Base-by-base conservation (phyloP, 2,329 filamentous ascomycete species). In the Fusarium sp. region DNA sequence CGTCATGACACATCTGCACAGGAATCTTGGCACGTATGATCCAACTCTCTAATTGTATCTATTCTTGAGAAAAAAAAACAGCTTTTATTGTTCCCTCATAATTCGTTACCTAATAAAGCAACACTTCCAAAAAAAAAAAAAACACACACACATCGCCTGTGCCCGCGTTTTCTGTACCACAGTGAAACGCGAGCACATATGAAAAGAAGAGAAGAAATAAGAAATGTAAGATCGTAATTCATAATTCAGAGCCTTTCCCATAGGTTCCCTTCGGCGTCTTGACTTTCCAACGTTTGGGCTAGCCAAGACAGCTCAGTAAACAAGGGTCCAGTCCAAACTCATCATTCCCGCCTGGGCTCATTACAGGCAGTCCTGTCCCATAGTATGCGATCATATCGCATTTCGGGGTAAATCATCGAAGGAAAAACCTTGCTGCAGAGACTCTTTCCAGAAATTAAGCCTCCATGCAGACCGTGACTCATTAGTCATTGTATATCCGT, bases 401-500 rank as follows among this genome's bases (percentile, higher is more conserved):
- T 76, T 69, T 78, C 71, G 66, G 73, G 79, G 69, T 68, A 69
- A 57, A 72, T 69, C 66, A 67, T 67, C 72, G 70, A 73, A 75
- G 60, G 55, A 63, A 72, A 77, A 74, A 69, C 59, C 52, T 70
- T 62, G 64, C 63, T 77, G 75, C 67, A 70, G 63, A 68, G 64
- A 71, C 55, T 75, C 67, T 73, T 68, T 67, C 62, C 60, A 71
- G 62, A 60, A 73, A 76, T 81, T 77, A 82, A 80, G 80, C 79
- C 78, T 79, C 79, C 78, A 79, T 83, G 82, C 80, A 83, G 78
- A 80, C 79, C 81, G 80, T 84, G 79, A 83, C 80, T 84, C 82
- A 81, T 84, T 79, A 84, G 80, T 80, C 82, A 80, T 83, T 83
- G 79, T 82, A 80, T 78, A 80, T 80, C 79, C 80, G 73, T 81